Evolutionary conservation across 345 rosid genomes (phyloP), one percentile per base, ranked within the genome.

Genomic region (Rhizophora mangle): DNA sequence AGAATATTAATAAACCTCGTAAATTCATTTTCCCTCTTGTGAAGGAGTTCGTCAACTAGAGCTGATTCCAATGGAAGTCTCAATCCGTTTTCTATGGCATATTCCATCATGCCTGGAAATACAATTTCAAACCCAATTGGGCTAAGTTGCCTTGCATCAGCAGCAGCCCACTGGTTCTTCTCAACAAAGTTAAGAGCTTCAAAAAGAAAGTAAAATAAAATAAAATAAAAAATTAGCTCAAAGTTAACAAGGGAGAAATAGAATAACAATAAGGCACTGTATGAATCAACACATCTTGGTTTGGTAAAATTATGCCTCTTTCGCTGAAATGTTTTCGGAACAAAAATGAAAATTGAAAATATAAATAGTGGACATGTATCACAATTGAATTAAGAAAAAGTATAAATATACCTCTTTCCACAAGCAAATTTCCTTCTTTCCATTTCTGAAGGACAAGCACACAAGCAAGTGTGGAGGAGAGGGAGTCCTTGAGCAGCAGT

Each of bases 381-480:
- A 21, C n/a, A 6, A 54, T 11, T 8, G 43, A 37, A 7, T 30
- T 9, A 37, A 8, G 9, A 13, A 37, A 37, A 37, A 37, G 10
- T 8, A 7, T 37, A 9, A 21, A 54, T 20, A 56, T 6, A 72
- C 75, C 75, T 58, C 46, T 57, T 19, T 47, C 27, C 24, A 24
- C 24, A 24, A 24, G 24, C 24, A 24, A 24, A 24, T 24, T 24
- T 24, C 24, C 24, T 24, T 0, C 24, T 24, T 24, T 24, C 24
- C 24, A 24, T 24, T 24, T 24, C 24, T 24, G 24, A 24, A 24
- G 74, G 4, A 68, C 68, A 19, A 71, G 74, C 5, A 71, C n/a
- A 53, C 56, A 71, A 7, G 74, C 74, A 22, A 71, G 5, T 0
- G 74, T 71, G 19, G 74, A 62, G n/a, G 68, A 71, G 20, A 63